Base-by-base conservation (phyloP, 495 filamentous ascomycete species). In the Tuber brumale region DNA sequence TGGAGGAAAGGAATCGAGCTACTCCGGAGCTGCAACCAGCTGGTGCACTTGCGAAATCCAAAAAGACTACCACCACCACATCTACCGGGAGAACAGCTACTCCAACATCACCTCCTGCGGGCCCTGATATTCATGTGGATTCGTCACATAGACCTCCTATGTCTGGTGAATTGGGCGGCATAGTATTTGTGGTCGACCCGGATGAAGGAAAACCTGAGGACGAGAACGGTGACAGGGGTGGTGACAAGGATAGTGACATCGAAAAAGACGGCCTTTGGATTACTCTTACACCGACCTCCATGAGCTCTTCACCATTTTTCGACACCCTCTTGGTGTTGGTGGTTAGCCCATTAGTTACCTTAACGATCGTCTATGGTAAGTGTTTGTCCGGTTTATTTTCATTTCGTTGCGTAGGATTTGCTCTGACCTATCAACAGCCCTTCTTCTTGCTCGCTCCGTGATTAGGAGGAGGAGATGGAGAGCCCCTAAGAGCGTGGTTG, bases 241-340 rank as follows among this genome's bases (percentile, higher is more conserved):
- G 78, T 46, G 88, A 87, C 61, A 92, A 91, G 78, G 91, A 95
- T 76, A 44, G 71, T 14, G 82, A 80, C n/a, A 66, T 76, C 45
- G 88, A 87, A 69, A 92, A 91, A 78, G 91, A 95, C 76, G 95
- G 95, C 14, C 88, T 99, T 8, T 98, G 96, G 96, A 93, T 99
- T 42, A 96, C 94, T 3, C 88, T 99, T 74, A 95, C 94, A 1
- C 95, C 94, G 21, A 93, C 94, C 10, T 94, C 90, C 84, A 91
- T 92, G 88, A 93, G 93, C 73, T 91, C 92, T n/a, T 95, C 90
- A 74, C 94, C 95, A 0, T 97, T 99, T 85, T 95, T 98, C 74
- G 95, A 99, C 82, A 99, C 96, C 0, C 90, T 98, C 7, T 85
- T 97, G 48, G 94, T 99, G 16, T 87, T 99, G 19, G 94, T 98